These are phyloP conservation scores for Taphrina betulina DNA, from an alignment of 1,139 yeast species.

Conservation along the genomic window DNA sequence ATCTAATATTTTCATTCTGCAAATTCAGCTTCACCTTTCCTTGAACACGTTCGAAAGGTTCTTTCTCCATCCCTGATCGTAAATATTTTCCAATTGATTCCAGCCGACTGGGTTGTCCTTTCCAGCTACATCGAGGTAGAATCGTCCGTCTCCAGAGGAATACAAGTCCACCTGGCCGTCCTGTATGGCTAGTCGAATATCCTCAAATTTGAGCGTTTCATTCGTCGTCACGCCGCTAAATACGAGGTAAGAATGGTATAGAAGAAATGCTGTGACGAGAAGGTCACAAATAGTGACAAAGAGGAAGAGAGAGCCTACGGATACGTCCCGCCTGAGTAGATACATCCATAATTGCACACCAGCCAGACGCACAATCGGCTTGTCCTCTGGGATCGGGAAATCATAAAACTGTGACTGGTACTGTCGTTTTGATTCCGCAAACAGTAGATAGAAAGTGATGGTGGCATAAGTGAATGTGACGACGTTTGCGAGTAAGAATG, in stretches of 20 bases:
- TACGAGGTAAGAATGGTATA: constrained; percentile 61
- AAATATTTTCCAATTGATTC: constrained; percentile 6
- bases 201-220: constrained; percentile 82
- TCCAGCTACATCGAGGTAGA: neutral
- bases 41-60: neutral
- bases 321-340: constrained; percentile 8
- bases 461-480: constrained; percentile 53
- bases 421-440: constrained; percentile 36
- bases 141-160: neutral
- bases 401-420: too few relatives aligned
- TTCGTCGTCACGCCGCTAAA: constrained; percentile 88
- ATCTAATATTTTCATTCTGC: neutral
- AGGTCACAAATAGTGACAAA: constrained; percentile 16
- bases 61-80: constrained; percentile 11
- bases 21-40: neutral
- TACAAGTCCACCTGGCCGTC: constrained; percentile 46
- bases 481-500: constrained; percentile 49
- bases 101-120: neutral
- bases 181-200: constrained; percentile 60
- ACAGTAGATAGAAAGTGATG: constrained; percentile 46
- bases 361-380: neutral
- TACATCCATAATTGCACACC: neutral
- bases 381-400: too few relatives aligned
- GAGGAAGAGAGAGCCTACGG: constrained; percentile 10
- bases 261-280: constrained; percentile 58